Percentiles rank a stretch among this genome's conserved stretches.
These are phyloP conservation scores for Zea luxurians DNA, from an alignment of 176 grass and related monocot genomes.

Conservation along the genomic window DNA sequence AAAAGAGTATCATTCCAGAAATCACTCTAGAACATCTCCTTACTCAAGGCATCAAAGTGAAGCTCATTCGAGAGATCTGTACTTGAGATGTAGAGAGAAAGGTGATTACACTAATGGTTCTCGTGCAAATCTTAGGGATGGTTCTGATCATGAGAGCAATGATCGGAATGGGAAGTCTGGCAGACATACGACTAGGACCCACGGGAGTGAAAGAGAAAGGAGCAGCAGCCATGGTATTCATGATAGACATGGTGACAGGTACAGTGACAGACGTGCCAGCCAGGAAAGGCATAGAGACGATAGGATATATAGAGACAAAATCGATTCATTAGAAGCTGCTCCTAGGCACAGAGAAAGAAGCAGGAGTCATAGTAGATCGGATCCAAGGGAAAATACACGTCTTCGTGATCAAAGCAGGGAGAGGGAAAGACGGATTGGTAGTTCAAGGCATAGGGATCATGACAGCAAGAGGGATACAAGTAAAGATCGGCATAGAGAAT, in stretches of 20 bases:
- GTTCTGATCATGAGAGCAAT: constrained; percentile 34
- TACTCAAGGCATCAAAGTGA: constrained; percentile 28
- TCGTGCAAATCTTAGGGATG: constrained; percentile 34
- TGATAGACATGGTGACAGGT: constrained; percentile 46
- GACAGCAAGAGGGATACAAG: constrained; percentile 47
- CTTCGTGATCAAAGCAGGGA: constrained; percentile 44
- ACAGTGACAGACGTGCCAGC: constrained; percentile 23
- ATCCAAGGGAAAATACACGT: constrained; percentile 38
- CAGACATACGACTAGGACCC: constrained; percentile 28
- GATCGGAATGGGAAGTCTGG: constrained; percentile 36
- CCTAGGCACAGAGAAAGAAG: constrained; percentile 59
- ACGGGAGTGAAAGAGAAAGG: constrained; percentile 48
- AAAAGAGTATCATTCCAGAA: constrained; percentile 33
- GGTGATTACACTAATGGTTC: constrained; percentile 32
- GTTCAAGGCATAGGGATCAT: constrained; percentile 54
- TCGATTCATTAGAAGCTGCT: constrained; percentile 40
- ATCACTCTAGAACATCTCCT: constrained; percentile 42
- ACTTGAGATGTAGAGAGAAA: constrained; percentile 39
- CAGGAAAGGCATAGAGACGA: constrained; percentile 46
- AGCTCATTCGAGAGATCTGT: constrained; percentile 27
- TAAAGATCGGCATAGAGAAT: constrained; percentile 53
- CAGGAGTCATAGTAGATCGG: constrained; percentile 54
- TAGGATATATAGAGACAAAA: constrained; percentile 41
- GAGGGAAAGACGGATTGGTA: constrained; percentile 56
- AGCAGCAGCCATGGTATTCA: constrained; percentile 27